These are phyloP conservation scores for Thermochaetoides dissita DNA, from an alignment of 2,329 filamentous ascomycete species.

Conservation along the genomic window DNA sequence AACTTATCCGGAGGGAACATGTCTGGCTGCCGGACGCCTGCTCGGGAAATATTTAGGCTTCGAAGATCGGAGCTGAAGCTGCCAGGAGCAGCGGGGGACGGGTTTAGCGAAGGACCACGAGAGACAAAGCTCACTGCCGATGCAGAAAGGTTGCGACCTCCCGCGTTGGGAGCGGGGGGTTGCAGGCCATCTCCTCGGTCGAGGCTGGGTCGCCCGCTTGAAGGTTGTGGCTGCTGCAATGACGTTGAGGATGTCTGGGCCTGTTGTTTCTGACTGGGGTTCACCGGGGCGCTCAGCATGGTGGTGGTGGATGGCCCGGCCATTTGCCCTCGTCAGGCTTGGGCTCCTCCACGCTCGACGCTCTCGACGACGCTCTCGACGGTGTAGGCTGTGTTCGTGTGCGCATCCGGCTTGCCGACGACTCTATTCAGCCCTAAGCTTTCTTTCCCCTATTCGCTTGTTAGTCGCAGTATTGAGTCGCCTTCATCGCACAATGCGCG, in stretches of 20 bases:
- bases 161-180: slow-evolving; percentile 25
- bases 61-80: slow-evolving; percentile 85
- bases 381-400: slow-evolving; percentile 13
- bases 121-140: slow-evolving; percentile 49
- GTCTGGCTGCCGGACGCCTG: slow-evolving; percentile 40
- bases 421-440: not conserved
- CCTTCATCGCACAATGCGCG: slow-evolving; percentile 5
- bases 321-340: slow-evolving; percentile 17
- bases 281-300: slow-evolving; percentile 40
- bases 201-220: slow-evolving; percentile 31
- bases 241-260: not conserved
- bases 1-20: slow-evolving; percentile 37
- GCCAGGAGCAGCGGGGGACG: slow-evolving; percentile 52
- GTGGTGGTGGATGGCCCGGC: slow-evolving; percentile 26
- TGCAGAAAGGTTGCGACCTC: slow-evolving; percentile 33
- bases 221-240: slow-evolving; percentile 13
- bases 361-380: slow-evolving; percentile 9
- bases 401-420: slow-evolving; percentile 10
- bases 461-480: not conserved
- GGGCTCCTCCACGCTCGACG: slow-evolving; percentile 15
- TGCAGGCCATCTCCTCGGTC: slow-evolving; percentile 38
- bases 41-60: slow-evolving; percentile 53
- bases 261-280: slow-evolving; percentile 32
- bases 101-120: slow-evolving; percentile 55
- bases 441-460: not conserved